These are phyloP conservation scores for Neonectria faginata DNA, from an alignment of 2,329 filamentous ascomycete genomes.

Conservation along the genomic window DNA sequence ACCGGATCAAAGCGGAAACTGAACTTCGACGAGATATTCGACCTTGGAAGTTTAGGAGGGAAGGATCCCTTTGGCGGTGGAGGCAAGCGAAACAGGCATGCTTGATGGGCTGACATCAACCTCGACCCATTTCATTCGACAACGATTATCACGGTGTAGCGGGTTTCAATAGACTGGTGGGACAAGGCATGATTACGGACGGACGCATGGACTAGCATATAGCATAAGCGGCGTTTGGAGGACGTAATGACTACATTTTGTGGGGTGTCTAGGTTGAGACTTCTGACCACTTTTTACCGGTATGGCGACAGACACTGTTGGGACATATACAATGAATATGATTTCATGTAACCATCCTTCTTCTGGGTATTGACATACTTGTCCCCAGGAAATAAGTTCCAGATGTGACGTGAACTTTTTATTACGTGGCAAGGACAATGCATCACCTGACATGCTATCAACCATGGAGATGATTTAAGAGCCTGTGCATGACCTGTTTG, in stretches of 20 bases:
- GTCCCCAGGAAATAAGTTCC: background rate
- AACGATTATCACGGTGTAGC: conserved; percentile 37
- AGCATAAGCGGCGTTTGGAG: conserved; percentile 54
- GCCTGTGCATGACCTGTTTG: background rate
- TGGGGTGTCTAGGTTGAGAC: conserved; percentile 37
- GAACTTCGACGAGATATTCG: conserved; percentile 81
- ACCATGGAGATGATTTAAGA: background rate
- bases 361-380: background rate
- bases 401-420: background rate
- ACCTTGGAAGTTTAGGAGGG: conserved; percentile 69
- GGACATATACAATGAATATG: conserved; percentile 35
- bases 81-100: conserved; percentile 64
- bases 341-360: conserved; percentile 16
- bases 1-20: conserved; percentile 79
- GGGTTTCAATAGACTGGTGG: conserved; percentile 44
- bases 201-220: conserved; percentile 52
- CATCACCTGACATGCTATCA: background rate
- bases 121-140: conserved; percentile 24
- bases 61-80: conserved; percentile 68
- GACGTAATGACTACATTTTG: conserved; percentile 48
- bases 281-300: conserved; percentile 37
- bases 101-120: conserved; percentile 42
- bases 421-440: background rate
- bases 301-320: conserved; percentile 22
- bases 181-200: conserved; percentile 49